Evolutionary conservation across 345 rosid genomes (phyloP).

Genomic region (Salix suchowensis): DNA sequence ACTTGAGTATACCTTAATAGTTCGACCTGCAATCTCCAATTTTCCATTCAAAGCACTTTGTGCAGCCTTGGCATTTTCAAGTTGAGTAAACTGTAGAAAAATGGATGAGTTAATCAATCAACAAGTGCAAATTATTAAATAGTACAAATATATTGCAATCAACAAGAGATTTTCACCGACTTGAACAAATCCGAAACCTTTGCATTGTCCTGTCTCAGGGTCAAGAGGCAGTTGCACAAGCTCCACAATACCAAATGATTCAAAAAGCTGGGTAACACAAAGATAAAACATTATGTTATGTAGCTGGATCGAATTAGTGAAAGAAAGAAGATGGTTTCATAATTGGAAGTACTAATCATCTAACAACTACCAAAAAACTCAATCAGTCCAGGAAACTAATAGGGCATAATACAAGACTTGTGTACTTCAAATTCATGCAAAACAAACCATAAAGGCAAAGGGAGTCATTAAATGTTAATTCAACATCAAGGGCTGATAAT

Average conservation of each 20-base stretch:
- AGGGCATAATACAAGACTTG: not conserved
- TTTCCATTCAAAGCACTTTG: conserved; percentile 83
- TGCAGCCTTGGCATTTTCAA: conserved; percentile 87
- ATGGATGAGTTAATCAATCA: not conserved
- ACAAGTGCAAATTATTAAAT: not conserved
- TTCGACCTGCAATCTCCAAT: conserved; percentile 86
- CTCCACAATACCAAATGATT: conserved; percentile 92
- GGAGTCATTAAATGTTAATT: not conserved
- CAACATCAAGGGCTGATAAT: not conserved
- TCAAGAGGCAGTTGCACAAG: conserved; percentile 93
- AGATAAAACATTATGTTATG: not conserved
- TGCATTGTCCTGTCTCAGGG: conserved; percentile 87
- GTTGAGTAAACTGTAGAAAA: conserved; percentile 68
- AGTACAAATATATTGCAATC: not conserved
- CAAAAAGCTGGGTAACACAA: conserved; percentile 58
- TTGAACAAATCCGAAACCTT: conserved; percentile 96
- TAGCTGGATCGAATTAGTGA: not conserved
- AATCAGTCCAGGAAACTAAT: not conserved
- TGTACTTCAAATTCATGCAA: not conserved
- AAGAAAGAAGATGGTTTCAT: not conserved
- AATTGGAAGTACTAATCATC: not conserved
- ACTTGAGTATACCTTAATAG: conserved; percentile 57
- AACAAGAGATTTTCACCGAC: conserved; percentile 38
- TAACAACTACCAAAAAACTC: not conserved
- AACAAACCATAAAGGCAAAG: not conserved